These are phyloP conservation scores for Syzygium malaccense DNA, from an alignment of 441 rosid species.

Conservation along the genomic window DNA sequence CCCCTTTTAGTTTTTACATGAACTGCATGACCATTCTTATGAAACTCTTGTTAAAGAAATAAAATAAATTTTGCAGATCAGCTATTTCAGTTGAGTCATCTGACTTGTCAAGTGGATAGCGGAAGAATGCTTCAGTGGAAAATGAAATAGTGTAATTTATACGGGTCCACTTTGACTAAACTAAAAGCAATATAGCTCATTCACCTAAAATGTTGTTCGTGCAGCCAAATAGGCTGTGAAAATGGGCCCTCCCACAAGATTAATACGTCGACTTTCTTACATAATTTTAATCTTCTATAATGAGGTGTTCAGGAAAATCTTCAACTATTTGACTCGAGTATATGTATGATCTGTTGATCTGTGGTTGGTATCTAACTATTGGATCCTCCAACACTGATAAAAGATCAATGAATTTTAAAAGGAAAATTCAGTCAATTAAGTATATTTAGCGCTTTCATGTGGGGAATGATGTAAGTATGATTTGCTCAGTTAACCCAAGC, in stretches of 20 bases:
- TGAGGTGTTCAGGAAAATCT: fast-evolving
- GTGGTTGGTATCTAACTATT: fast-evolving
- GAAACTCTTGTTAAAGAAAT: no score
- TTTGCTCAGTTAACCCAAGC: background rate
- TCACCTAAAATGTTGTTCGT: background rate
- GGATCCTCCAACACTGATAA: fast-evolving
- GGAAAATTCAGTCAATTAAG: fast-evolving
- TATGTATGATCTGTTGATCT: no score
- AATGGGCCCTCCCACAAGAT: fast-evolving
- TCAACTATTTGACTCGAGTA: background rate
- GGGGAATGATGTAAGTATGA: fast-evolving
- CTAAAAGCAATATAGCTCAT: background rate
- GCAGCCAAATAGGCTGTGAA: fast-evolving
- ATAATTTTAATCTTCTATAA: no score
- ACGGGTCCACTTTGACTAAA: fast-evolving
- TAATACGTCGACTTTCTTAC: fast-evolving
- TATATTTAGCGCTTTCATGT: background rate
- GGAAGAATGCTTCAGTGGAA: fast-evolving
- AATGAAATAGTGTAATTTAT: fast-evolving
- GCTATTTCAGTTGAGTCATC: no score
- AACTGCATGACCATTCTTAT: no score
- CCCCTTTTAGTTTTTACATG: no score
- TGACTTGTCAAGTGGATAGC: background rate
- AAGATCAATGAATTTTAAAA: no score
- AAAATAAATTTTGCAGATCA: no score